Evolutionary conservation across 2,329 filamentous ascomycete species (phyloP).

Genomic region (Xylariaceae sp.): DNA sequence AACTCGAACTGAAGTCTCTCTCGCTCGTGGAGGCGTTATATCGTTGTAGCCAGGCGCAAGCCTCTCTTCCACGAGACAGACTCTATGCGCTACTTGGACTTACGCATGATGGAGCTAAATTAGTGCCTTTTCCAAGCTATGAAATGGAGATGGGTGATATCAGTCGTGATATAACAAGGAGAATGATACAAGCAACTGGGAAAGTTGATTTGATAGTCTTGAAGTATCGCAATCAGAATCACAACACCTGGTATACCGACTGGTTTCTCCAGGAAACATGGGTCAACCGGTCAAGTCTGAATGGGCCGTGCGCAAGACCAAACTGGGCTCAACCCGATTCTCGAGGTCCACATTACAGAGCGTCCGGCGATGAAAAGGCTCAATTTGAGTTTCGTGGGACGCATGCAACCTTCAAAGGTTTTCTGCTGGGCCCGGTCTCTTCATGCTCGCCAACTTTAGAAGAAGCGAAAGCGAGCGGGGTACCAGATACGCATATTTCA

Average conservation of each 20-base stretch:
- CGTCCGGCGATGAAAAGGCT: slow-evolving; percentile 8
- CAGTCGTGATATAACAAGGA: slow-evolving; percentile 13
- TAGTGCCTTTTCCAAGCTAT: slow-evolving; percentile 16
- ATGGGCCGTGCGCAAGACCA: too few relatives aligned
- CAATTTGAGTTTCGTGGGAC: slow-evolving; percentile 7
- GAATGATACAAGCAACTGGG: slow-evolving; percentile 13
- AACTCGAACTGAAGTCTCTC: slow-evolving; percentile 11
- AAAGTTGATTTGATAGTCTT: slow-evolving; percentile 13
- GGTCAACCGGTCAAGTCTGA: slow-evolving; percentile 4
- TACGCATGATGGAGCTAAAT: slow-evolving; percentile 12
- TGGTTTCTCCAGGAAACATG: slow-evolving; percentile 15
- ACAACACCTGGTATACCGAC: slow-evolving; percentile 15
- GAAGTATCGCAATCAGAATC: slow-evolving; percentile 7
- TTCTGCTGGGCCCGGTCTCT: slow-evolving; percentile 10
- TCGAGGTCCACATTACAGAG: too few relatives aligned
- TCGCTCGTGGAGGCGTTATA: slow-evolving; percentile 15
- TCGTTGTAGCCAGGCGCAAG: slow-evolving; percentile 10
- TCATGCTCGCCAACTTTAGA: slow-evolving; percentile 13
- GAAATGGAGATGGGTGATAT: slow-evolving; percentile 11
- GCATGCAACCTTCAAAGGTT: slow-evolving; percentile 4
- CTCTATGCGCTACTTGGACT: slow-evolving; percentile 16
- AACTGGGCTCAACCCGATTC: too few relatives aligned
- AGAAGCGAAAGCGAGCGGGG: slow-evolving; percentile 9
- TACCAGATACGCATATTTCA: slow-evolving; percentile 3
- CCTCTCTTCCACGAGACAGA: slow-evolving; percentile 10